Percentiles rank a stretch among this genome's conserved stretches.
Conservation (phyloP, 2,329 filamentous ascomycete genomes). For the Alternaria novae-zelandiae region DNA sequence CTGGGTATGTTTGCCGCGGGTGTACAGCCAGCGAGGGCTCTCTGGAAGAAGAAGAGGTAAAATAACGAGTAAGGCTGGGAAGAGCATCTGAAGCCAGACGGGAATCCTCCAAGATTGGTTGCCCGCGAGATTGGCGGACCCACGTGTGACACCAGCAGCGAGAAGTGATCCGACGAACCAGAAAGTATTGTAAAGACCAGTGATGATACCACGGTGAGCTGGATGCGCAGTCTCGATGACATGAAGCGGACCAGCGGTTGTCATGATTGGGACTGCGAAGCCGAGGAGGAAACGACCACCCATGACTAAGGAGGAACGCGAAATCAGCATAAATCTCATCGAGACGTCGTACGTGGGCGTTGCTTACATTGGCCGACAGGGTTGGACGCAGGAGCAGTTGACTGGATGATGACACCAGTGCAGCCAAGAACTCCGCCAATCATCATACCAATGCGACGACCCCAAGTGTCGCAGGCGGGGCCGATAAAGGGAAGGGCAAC, state of each 20-base stretch:
- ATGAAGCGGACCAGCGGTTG: conserved; percentile 64
- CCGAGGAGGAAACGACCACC: conserved; percentile 65
- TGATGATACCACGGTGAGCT: conserved; percentile 59
- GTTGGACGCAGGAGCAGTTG: conserved; percentile 50
- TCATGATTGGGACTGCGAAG: conserved; percentile 64
- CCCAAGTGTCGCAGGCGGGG: conserved; percentile 54
- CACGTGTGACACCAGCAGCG: conserved; percentile 34
- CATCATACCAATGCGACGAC: conserved; percentile 56
- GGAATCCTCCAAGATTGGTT: conserved; percentile 32
- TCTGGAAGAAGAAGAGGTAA: conserved; percentile 62
- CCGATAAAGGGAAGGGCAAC: conserved; percentile 56
- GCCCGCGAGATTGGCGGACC: conserved; percentile 21
- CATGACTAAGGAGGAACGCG: conserved; percentile 49
- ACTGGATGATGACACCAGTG: conserved; percentile 57
- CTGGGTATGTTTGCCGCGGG: conserved; percentile 59
- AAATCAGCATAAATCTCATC: neutral
- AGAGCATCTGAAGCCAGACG: conserved; percentile 36
- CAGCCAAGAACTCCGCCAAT: conserved; percentile 58
- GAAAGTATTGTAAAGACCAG: conserved; percentile 52
- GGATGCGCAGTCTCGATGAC: conserved; percentile 67
- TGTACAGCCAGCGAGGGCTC: conserved; percentile 56
- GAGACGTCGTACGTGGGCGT: neutral
- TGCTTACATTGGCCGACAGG: conserved; percentile 48
- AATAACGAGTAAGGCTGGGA: conserved; percentile 50
- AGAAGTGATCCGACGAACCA: conserved; percentile 51